phyloP scores from a whole-genome alignment of 1,139 yeast species.

The Yamadazyma blattariae region DNA sequence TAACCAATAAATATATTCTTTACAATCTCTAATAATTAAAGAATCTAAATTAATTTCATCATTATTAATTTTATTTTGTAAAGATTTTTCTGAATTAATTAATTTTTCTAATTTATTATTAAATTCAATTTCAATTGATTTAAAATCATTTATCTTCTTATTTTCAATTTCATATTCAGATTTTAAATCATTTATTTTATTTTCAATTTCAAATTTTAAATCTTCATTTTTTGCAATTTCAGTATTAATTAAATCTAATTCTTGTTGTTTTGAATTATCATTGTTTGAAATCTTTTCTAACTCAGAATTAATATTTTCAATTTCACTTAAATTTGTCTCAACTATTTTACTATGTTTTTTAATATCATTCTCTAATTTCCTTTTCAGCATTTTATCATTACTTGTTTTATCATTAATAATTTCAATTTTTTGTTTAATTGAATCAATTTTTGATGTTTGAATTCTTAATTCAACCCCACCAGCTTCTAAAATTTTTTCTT shows the following conservation, averaged over 20 bases:
- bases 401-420: constrained; percentile 59
- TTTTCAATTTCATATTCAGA: constrained; percentile 49
- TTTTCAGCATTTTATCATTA: constrained; percentile 55
- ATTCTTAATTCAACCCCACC: constrained; percentile 86
- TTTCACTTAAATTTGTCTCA: constrained; percentile 39
- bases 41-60: constrained; percentile 36
- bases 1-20: constrained; percentile 50
- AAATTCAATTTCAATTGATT: constrained; percentile 69
- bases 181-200: constrained; percentile 36
- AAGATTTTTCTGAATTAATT: constrained; percentile 39
- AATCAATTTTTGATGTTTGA: constrained; percentile 81
- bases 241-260: constrained; percentile 30
- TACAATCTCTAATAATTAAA: constrained; percentile 51
- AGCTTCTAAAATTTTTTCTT: constrained; percentile 79
- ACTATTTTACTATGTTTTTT: constrained; percentile 51
- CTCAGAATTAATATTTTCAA: constrained; percentile 27
- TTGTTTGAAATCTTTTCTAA: constrained; percentile 23
- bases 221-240: constrained; percentile 22
- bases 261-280: constrained; percentile 33
- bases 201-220: constrained; percentile 32
- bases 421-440: constrained; percentile 66
- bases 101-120: constrained; percentile 63
- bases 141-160: constrained; percentile 55
- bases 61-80: constrained; percentile 34
- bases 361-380: constrained; percentile 67